Evolutionary conservation across 495 filamentous ascomycete genomes (phyloP), one percentile per base, ranked within the genome.

Genomic region (Neurospora sp.): DNA sequence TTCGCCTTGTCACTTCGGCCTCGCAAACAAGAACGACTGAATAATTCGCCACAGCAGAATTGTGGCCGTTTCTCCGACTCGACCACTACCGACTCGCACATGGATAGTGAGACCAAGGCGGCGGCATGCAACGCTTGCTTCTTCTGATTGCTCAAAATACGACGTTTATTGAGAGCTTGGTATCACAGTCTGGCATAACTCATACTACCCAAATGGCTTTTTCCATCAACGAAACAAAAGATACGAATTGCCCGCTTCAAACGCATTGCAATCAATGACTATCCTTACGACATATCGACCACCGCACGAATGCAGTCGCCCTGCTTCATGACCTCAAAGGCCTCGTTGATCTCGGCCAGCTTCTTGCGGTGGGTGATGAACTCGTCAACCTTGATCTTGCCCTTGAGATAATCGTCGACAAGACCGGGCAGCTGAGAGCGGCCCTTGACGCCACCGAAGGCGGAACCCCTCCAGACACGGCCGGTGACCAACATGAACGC

Each of bases 401-500:
- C 94, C 34, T 86, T 86, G 81, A 97, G 87, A 82, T 99, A 99
- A 82, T 98, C 96, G 71, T 90, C 86, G 7, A 99, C 94, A 37
- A 99, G 89, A 71, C 88, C 91, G 40, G 92, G 93, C 69, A 99
- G 89, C 84, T 99, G 96, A 37, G 92, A 89, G 77, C 96, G 94
- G 74, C 96, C 96, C 87, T 99, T 99, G 87, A 99, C 94, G 74
- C 96, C 96, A 76, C 96, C 96, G 78, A 99, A 99, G 36, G 96
- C 96, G 80, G 95, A 97, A 73, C 96, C 96, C 79, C 92, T 97
- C 96, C 96, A 99, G 73, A 96, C 92, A 80, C 96, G 94, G 71
- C 96, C 96, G 36, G 96, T 99, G 75, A 99, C 96, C 71, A 99
- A 88, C 86, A 98, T 96, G 90, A 99, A 99, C 82, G 96, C 95